Percentiles rank a stretch among this genome's conserved stretches.
Conservation (phyloP, 441 rosid genomes). For the Adansonia grandidieri region DNA sequence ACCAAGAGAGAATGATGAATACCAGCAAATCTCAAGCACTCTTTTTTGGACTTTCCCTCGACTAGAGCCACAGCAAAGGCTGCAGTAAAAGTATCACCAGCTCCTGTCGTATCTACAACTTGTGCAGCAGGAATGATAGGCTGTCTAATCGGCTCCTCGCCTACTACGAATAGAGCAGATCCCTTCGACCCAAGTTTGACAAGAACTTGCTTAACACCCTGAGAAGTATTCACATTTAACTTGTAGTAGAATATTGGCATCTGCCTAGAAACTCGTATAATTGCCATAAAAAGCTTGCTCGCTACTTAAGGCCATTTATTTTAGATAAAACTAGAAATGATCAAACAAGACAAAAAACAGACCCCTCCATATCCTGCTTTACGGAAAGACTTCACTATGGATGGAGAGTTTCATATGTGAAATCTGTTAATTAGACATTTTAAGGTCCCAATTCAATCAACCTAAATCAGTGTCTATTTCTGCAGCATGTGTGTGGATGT, state of each 20-base stretch:
- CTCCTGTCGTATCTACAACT: slow-evolving; percentile 92
- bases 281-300: background rate
- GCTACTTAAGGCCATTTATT: background rate
- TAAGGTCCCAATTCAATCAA: background rate
- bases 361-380: background rate
- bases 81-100: slow-evolving; percentile 95
- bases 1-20: background rate
- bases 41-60: slow-evolving; percentile 73
- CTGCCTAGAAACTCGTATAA: background rate
- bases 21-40: slow-evolving; percentile 88
- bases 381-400: background rate
- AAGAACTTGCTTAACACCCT: slow-evolving; percentile 83
- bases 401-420: background rate
- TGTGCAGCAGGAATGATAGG: slow-evolving; percentile 64
- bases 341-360: background rate
- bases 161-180: slow-evolving; percentile 75
- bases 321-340: background rate
- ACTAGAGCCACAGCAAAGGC: slow-evolving; percentile 88
- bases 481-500: background rate
- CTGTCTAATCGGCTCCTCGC: slow-evolving; percentile 69
- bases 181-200: slow-evolving; percentile 91
- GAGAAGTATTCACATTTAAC: slow-evolving; percentile 31
- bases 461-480: background rate
- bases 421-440: background rate
- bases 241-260: background rate